These are phyloP conservation scores for Testicularia cyperi DNA, from an alignment of 1,284 basidiomycete species.

Conservation along the genomic window DNA sequence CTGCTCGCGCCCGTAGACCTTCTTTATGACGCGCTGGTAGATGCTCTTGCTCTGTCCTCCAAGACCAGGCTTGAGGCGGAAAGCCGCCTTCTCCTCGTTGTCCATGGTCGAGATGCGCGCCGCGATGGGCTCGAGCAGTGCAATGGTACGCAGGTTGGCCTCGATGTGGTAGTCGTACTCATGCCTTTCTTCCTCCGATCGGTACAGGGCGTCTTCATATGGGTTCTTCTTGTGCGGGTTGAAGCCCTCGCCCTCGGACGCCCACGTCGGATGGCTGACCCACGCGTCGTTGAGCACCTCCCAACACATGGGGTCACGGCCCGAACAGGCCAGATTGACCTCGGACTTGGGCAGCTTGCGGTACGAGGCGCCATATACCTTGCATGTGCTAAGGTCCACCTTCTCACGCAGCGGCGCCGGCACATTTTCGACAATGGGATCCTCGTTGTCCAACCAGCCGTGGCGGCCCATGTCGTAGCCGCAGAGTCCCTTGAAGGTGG, in stretches of 20 bases:
- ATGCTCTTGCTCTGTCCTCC: conserved; percentile 84
- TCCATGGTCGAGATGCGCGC: conserved; percentile 86
- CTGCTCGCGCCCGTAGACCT: conserved; percentile 84
- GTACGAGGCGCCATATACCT: conserved; percentile 80
- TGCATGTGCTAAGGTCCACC: conserved; percentile 58
- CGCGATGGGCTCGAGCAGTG: conserved; percentile 85
- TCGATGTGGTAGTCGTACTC: conserved; percentile 98
- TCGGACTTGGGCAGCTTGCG: conserved; percentile 84
- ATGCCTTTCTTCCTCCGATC: conserved; percentile 95
- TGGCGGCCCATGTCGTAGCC: conserved; percentile 72
- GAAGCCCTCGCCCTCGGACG: conserved; percentile 90
- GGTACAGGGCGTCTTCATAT: conserved; percentile 93
- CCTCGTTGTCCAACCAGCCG: conserved; percentile 64
- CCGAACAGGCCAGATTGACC: conserved; percentile 85
- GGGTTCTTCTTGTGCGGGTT: conserved; percentile 94
- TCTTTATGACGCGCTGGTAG: conserved; percentile 91
- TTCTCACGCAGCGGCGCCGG: conserved; percentile 58
- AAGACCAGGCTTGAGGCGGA: conserved; percentile 83
- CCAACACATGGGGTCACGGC: conserved; percentile 90
- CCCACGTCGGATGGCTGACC: conserved; percentile 96
- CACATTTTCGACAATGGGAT: conserved; percentile 62
- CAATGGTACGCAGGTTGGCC: conserved; percentile 85
- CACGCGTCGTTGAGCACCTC: conserved; percentile 74
- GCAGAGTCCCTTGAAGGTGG: conserved; percentile 83
- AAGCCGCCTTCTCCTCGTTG: conserved; percentile 78